These are phyloP conservation scores for Penicillium palitans DNA, from an alignment of 2,329 filamentous ascomycete genomes.

Conservation along the genomic window DNA sequence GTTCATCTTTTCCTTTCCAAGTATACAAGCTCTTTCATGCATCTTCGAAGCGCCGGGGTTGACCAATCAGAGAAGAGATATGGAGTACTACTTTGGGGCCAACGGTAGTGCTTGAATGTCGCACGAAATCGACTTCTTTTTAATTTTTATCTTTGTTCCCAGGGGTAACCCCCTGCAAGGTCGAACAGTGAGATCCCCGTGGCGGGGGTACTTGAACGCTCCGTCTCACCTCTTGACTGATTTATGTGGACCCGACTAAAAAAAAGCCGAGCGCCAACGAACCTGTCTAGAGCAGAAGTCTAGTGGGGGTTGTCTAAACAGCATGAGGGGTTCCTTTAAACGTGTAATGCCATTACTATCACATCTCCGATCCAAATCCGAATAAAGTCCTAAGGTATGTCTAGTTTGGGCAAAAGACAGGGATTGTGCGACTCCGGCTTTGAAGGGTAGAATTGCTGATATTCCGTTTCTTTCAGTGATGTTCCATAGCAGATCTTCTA, in stretches of 20 bases:
- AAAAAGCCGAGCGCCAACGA: background rate
- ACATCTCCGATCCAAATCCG: background rate
- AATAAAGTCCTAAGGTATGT: background rate
- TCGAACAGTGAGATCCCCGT: background rate
- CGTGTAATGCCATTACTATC: background rate
- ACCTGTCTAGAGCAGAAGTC: background rate
- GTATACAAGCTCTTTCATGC: background rate
- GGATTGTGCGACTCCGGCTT: background rate
- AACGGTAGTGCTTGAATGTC: background rate
- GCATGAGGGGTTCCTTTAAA: background rate
- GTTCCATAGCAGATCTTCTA: no score
- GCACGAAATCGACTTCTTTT: background rate
- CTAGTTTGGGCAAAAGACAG: background rate
- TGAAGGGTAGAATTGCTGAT: background rate
- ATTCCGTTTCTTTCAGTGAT: background rate
- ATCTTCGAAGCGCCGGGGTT: conserved; percentile 1
- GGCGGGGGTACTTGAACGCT: conserved; percentile 2
- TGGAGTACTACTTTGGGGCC: background rate
- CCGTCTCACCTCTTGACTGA: background rate
- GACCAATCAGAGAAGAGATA: background rate
- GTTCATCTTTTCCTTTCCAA: background rate
- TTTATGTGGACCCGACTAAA: background rate
- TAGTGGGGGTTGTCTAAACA: background rate
- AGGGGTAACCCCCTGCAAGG: background rate
- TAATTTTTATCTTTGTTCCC: background rate